Percentiles rank a stretch among this genome's conserved stretches.
phyloP scores from a whole-genome alignment of 768 basidiomycete genomes.

The Cyclocybe aegerita region DNA sequence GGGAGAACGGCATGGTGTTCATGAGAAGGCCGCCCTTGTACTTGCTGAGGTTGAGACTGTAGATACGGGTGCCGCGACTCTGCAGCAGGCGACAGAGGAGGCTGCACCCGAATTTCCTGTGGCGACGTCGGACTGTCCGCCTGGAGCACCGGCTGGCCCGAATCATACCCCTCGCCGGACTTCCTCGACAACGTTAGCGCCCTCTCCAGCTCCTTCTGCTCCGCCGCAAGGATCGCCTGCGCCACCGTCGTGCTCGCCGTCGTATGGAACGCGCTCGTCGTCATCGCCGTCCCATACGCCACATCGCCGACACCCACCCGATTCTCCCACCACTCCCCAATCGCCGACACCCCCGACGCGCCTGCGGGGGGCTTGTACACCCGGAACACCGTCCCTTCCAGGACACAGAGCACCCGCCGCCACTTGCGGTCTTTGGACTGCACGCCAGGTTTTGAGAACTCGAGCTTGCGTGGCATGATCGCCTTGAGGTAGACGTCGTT shows the following conservation, averaged over 20 bases:
- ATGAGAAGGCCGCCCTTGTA: slow-evolving; percentile 13
- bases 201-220: slow-evolving; percentile 18
- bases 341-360: slow-evolving; percentile 43
- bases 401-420: slow-evolving; percentile 82
- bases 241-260: background rate
- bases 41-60: background rate
- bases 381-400: slow-evolving; percentile 89
- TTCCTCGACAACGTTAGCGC: slow-evolving; percentile 19
- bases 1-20: slow-evolving; percentile 10
- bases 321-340: slow-evolving; percentile 80
- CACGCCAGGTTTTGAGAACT: slow-evolving; percentile 82
- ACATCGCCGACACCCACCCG: slow-evolving; percentile 73
- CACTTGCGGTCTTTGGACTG: slow-evolving; percentile 92
- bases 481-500: slow-evolving; percentile 82
- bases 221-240: slow-evolving; percentile 1
- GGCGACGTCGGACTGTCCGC: slow-evolving; percentile 10
- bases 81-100: slow-evolving; percentile 7
- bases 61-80: background rate
- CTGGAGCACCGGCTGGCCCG: slow-evolving; percentile 5
- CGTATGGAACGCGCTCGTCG: slow-evolving; percentile 18
- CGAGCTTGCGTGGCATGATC: slow-evolving; percentile 88
- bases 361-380: slow-evolving; percentile 58
- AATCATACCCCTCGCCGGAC: slow-evolving; percentile 15
- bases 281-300: slow-evolving; percentile 11
- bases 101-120: slow-evolving; percentile 10